These are phyloP conservation scores for Ambrosiella cleistominuta DNA, from an alignment of 2,329 filamentous ascomycete genomes.

Conservation along the genomic window DNA sequence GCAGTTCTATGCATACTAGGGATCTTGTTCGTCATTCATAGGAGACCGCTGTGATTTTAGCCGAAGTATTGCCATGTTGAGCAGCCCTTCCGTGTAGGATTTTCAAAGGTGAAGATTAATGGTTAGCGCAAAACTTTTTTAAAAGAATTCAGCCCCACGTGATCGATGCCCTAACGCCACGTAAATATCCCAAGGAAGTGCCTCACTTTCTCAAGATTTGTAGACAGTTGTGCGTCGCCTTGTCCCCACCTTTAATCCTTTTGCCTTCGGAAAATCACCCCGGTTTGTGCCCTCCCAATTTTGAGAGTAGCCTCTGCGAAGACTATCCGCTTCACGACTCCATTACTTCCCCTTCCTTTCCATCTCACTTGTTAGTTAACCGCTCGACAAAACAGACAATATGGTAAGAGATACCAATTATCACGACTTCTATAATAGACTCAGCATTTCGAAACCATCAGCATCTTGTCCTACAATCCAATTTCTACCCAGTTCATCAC, in stretches of 20 bases:
- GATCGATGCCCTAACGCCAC: slow-evolving; percentile 10
- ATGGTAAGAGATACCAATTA: slow-evolving; percentile 40
- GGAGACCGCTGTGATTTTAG: not conserved
- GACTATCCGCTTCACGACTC: slow-evolving; percentile 13
- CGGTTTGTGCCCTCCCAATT: slow-evolving; percentile 13
- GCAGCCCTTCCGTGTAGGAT: not conserved
- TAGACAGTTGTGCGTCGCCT: slow-evolving; percentile 4
- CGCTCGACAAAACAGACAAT: slow-evolving; percentile 30
- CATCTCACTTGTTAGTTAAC: slow-evolving; percentile 13
- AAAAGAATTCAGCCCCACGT: not conserved
- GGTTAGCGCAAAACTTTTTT: not conserved
- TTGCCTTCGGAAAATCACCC: slow-evolving; percentile 6
- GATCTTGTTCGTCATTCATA: not conserved
- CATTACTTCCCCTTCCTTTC: slow-evolving; percentile 11
- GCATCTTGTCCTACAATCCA: slow-evolving; percentile 2
- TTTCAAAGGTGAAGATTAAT: not conserved
- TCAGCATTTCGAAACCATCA: slow-evolving; percentile 1
- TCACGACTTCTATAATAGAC: slow-evolving; percentile 2
- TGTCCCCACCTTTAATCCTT: slow-evolving; percentile 11
- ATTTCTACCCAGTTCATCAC: not conserved
- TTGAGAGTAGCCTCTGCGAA: slow-evolving; percentile 11
- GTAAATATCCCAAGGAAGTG: not conserved
- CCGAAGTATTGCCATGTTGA: not conserved
- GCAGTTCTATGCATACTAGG: not conserved
- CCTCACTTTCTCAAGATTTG: not conserved